Evolutionary conservation across 140 eudicot genomes (phyloP), one percentile per base, ranked within the genome.

Genomic region (Bidens hawaiensis): DNA sequence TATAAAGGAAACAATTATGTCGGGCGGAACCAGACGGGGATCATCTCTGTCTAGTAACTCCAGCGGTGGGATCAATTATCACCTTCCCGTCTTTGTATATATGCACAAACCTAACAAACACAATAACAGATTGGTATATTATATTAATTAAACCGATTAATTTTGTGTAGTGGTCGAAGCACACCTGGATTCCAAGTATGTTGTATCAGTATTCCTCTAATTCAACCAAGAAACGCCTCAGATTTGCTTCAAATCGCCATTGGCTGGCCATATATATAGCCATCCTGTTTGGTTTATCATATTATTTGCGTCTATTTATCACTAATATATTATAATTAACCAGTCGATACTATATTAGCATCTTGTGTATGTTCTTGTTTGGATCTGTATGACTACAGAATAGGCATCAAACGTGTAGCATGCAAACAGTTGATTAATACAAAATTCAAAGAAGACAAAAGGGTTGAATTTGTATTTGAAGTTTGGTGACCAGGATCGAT

Each of bases 11-110:
- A 81, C 85, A 45, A 88, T 83, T 73, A 91, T 80, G 78, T 91
- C 95, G 19, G 91, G 95, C 64, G 87, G 99, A 79, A 91, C 99
- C 4, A 95, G 93, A 42, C 99, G 94, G 25, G 99, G 99, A 61
- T 88, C 96, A 54, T 84, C 79, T 81, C 80, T 80, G 60, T 93
- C 99, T 23, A 91, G 80, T 53, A n/a, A 68, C 83, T 53, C 98
- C 98, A 65, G 98, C 98, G 69, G 95, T 78, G 22, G 98, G 87
- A 76, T 91, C 98, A 76, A 91, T 87, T 48, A 87, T 88, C 60
- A 91, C 98, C 78, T 82, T 68, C 57, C 98, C 98, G 62, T 87
- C 93, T 82, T 91, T 91, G 76, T 91, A n/a, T n/a, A n/a, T n/a
- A 91, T 60, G 96, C 98, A 78, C 98, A 91, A 60, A 91, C 88